Evolutionary conservation across 1,284 basidiomycete genomes (phyloP).

Genomic region (Malassezia globosa): DNA sequence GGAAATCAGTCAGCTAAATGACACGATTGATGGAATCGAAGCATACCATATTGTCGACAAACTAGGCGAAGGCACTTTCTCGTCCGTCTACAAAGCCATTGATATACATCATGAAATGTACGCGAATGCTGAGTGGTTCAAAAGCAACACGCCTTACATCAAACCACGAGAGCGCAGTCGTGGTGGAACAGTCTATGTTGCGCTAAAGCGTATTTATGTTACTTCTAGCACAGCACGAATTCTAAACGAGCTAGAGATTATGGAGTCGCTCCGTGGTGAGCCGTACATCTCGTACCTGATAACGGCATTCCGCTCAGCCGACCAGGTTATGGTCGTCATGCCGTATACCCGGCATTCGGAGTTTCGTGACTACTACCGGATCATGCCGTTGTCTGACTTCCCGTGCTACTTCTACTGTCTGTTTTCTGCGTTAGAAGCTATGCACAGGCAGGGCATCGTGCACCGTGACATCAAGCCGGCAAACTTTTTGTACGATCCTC

Average conservation of each 20-base stretch:
- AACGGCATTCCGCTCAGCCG: conserved; percentile 77
- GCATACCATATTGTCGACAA: conserved; percentile 78
- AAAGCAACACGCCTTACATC: conserved; percentile 6
- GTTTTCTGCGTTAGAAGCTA: conserved; percentile 76
- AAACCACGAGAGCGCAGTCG: background rate
- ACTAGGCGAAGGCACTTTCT: conserved; percentile 89
- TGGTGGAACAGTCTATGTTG: conserved; percentile 59
- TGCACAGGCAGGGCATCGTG: conserved; percentile 76
- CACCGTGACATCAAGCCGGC: conserved; percentile 98
- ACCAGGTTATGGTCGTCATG: conserved; percentile 90
- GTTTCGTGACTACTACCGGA: conserved; percentile 70
- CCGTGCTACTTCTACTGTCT: conserved; percentile 82
- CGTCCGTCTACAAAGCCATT: conserved; percentile 92
- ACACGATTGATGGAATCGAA: conserved; percentile 57
- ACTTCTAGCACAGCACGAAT: conserved; percentile 87
- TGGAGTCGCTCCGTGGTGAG: conserved; percentile 58
- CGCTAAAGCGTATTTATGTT: conserved; percentile 92
- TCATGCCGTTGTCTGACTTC: conserved; percentile 62
- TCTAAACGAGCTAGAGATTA: conserved; percentile 83
- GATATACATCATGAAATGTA: conserved; percentile 66
- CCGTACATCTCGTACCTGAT: conserved; percentile 59
- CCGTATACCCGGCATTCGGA: conserved; percentile 86
- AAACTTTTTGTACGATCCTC: conserved; percentile 88
- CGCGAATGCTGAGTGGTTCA: conserved; percentile 66
- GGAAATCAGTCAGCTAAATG: conserved; percentile 55